phyloP scores from a whole-genome alignment of 164 flowering plant genomes.

The Chimonanthus praecox region DNA sequence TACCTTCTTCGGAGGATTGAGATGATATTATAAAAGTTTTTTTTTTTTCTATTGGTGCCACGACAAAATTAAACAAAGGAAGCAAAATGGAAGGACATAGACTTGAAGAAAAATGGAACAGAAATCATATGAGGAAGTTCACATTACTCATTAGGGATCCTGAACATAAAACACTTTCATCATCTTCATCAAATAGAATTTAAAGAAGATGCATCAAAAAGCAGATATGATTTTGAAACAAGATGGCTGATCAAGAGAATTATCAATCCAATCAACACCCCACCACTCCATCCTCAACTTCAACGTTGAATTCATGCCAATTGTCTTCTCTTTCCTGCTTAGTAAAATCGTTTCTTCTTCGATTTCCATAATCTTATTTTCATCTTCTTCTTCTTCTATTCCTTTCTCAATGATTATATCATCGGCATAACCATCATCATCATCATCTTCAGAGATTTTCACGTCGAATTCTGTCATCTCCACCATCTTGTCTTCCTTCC shows the following conservation, averaged over 20 bases:
- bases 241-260: not conserved
- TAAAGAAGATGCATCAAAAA: not conserved
- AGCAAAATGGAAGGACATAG: not conserved
- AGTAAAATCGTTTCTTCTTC: not conserved
- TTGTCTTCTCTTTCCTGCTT: not conserved
- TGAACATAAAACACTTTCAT: not conserved
- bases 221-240: not conserved
- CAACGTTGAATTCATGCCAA: not conserved
- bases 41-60: too few relatives aligned
- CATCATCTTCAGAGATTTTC: not conserved
- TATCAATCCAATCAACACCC: not conserved
- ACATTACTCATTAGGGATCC: not conserved
- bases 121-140: not conserved
- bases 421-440: not conserved
- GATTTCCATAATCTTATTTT: not conserved
- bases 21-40: too few relatives aligned
- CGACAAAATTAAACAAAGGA: too few relatives aligned
- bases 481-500: not conserved
- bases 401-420: not conserved
- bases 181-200: not conserved
- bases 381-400: not conserved
- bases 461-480: conserved; percentile 12
- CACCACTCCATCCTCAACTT: not conserved
- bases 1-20: too few relatives aligned
- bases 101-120: not conserved